A percentile compares a stretch with the other conserved stretches of the same genome.
Evolutionary conservation across 192 early-diverging fungal species (phyloP).

Genomic region (Chytriomyces sp.): DNA sequence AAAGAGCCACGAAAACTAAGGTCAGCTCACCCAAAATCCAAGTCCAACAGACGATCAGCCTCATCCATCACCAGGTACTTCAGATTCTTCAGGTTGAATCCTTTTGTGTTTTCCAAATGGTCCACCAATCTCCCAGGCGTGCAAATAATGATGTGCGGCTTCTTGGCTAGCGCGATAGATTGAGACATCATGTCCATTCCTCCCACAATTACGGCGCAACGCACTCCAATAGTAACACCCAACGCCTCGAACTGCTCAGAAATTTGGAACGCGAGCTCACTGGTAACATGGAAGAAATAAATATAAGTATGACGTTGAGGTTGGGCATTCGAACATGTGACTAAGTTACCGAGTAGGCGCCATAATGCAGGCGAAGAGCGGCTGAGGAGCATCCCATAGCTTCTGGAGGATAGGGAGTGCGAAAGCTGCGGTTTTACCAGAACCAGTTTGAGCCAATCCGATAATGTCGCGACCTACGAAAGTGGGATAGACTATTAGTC

Average conservation of each 20-base stretch:
- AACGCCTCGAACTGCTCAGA: conserved; percentile 89
- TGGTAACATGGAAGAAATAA: conserved; percentile 22
- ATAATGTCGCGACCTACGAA: conserved; percentile 80
- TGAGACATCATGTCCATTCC: conserved; percentile 98
- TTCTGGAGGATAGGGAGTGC: conserved; percentile 87
- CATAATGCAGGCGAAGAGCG: conserved; percentile 93
- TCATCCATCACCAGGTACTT: conserved; percentile 96
- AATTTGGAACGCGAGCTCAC: conserved; percentile 96
- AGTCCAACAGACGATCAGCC: conserved; percentile 88
- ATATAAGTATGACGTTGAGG: background rate
- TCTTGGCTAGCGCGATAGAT: conserved; percentile 89
- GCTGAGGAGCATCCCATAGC: conserved; percentile 84
- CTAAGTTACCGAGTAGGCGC: conserved; percentile 81
- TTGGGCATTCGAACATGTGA: background rate
- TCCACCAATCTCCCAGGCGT: conserved; percentile 95
- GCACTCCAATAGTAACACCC: conserved; percentile 88
- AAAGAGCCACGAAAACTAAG: conserved; percentile 22
- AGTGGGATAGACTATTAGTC: no score
- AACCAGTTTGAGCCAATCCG: conserved; percentile 97
- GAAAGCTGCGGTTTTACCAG: conserved; percentile 95
- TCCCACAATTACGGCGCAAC: conserved; percentile 89
- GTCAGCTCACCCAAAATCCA: conserved; percentile 74
- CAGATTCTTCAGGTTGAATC: conserved; percentile 86
- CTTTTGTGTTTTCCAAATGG: conserved; percentile 98
- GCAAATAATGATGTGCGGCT: conserved; percentile 92